These are phyloP conservation scores for Sicyos edulis DNA, from an alignment of 306 rosid genomes.

Conservation along the genomic window DNA sequence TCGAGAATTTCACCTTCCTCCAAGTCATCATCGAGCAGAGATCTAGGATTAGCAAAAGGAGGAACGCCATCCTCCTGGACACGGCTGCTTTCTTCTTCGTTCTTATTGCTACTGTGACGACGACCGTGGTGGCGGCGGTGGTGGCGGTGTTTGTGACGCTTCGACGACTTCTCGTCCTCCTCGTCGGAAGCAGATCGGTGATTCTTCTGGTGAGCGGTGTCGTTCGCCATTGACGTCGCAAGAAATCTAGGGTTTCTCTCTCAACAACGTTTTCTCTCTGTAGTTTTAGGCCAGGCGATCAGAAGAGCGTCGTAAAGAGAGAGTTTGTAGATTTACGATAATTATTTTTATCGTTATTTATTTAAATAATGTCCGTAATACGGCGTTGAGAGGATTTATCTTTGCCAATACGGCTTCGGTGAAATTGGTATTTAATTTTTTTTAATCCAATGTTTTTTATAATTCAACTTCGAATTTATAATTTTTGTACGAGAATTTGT, in stretches of 20 bases:
- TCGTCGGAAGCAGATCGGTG: conserved; percentile 50
- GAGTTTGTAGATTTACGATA: too few species aligned
- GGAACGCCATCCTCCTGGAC: conserved; percentile 28
- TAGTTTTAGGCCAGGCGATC: not conserved
- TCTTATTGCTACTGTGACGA: conserved; percentile 49
- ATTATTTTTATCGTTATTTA: too few species aligned
- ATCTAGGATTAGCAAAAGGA: conserved; percentile 8
- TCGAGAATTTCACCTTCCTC: conserved; percentile 98
- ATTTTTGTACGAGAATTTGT: too few species aligned
- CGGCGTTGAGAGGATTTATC: too few species aligned
- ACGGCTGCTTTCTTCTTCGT: conserved; percentile 36
- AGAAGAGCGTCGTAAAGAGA: too few species aligned
- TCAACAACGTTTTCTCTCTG: not conserved
- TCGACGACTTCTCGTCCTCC: conserved; percentile 50
- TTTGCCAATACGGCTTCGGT: too few species aligned
- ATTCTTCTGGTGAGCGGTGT: conserved; percentile 60
- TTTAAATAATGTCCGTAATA: too few species aligned
- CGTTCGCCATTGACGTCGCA: conserved; percentile 47
- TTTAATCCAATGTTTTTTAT: too few species aligned
- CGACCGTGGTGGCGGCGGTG: conserved; percentile 49
- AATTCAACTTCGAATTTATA: too few species aligned
- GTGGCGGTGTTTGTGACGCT: conserved; percentile 84
- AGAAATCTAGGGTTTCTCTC: conserved; percentile 39
- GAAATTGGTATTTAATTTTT: too few species aligned
- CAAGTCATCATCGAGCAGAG: conserved; percentile 50